Percentiles rank a stretch among this genome's conserved stretches.
These are phyloP conservation scores for Phoenix dactylifera DNA, from an alignment of 176 grass and related monocot species.

Conservation along the genomic window DNA sequence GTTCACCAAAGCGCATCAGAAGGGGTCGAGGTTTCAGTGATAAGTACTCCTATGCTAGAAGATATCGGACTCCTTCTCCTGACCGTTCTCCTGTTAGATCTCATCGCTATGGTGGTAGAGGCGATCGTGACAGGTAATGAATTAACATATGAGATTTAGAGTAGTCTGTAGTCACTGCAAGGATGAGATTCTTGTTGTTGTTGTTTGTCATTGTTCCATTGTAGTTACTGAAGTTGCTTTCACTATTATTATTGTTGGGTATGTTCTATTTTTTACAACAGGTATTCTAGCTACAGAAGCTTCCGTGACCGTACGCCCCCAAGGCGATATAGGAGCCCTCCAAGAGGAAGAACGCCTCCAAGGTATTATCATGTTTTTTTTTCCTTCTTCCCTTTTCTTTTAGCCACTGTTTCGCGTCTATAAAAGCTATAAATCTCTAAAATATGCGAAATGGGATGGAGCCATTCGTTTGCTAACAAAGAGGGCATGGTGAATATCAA, in stretches of 20 bases:
- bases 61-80: conserved; percentile 78
- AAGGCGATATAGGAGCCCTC: conserved; percentile 83
- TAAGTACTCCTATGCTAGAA: conserved; percentile 87
- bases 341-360: conserved; percentile 62
- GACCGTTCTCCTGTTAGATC: conserved; percentile 51
- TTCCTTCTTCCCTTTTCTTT: not conserved
- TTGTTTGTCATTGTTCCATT: not conserved
- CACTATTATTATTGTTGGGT: not conserved
- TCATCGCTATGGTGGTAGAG: conserved; percentile 69
- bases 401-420: too few relatives aligned
- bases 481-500: too few relatives aligned
- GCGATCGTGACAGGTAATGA: conserved; percentile 61
- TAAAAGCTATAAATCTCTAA: too few relatives aligned
- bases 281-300: conserved; percentile 48
- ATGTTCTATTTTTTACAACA: not conserved
- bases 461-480: too few relatives aligned
- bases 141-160: conserved; percentile 1
- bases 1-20: conserved; percentile 81
- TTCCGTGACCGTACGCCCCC: conserved; percentile 63
- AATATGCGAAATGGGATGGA: too few relatives aligned
- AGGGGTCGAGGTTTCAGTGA: conserved; percentile 85
- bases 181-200: too few relatives aligned
- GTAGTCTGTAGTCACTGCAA: not conserved
- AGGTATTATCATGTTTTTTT: conserved; percentile 28
- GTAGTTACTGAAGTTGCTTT: not conserved